A percentile compares a stretch with the other conserved stretches of the same genome.
These are phyloP conservation scores for Endogone sp. DNA, from an alignment of 192 early-diverging fungal genomes.

Conservation along the genomic window DNA sequence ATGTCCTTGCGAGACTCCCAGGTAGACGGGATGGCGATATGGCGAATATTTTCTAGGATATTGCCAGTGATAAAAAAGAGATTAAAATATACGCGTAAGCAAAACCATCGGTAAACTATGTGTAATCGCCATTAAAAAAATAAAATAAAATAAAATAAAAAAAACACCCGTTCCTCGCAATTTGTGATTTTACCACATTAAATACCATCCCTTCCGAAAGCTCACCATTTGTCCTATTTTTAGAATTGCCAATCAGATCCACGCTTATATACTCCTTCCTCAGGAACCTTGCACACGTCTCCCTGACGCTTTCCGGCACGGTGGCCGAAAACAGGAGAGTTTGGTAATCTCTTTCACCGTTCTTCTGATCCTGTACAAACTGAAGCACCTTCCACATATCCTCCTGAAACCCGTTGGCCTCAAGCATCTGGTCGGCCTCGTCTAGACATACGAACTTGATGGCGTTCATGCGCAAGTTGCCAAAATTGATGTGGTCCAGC, in stretches of 20 bases:
- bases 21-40: slow-evolving; percentile 80
- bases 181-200: too few species aligned
- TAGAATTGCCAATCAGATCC: slow-evolving; percentile 80
- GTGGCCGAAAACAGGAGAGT: slow-evolving; percentile 87
- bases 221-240: slow-evolving; percentile 76
- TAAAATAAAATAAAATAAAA: too few species aligned
- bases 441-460: slow-evolving; percentile 67
- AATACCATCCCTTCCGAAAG: too few species aligned
- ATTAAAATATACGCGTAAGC: not conserved
- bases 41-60: slow-evolving; percentile 61
- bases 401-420: slow-evolving; percentile 79
- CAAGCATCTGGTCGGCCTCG: slow-evolving; percentile 83
- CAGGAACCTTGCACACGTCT: slow-evolving; percentile 61
- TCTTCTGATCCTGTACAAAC: slow-evolving; percentile 74
- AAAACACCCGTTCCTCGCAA: too few species aligned
- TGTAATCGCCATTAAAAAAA: too few species aligned
- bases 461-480: slow-evolving; percentile 65
- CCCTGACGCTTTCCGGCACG: slow-evolving; percentile 73
- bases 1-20: slow-evolving; percentile 90
- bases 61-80: not conserved
- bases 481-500: slow-evolving; percentile 79
- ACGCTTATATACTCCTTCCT: slow-evolving; percentile 61
- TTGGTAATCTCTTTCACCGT: slow-evolving; percentile 49
- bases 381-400: slow-evolving; percentile 78
- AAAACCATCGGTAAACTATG: too few species aligned